These are phyloP conservation scores for Rosa persica DNA, from an alignment of 306 rosid species.

Conservation along the genomic window DNA sequence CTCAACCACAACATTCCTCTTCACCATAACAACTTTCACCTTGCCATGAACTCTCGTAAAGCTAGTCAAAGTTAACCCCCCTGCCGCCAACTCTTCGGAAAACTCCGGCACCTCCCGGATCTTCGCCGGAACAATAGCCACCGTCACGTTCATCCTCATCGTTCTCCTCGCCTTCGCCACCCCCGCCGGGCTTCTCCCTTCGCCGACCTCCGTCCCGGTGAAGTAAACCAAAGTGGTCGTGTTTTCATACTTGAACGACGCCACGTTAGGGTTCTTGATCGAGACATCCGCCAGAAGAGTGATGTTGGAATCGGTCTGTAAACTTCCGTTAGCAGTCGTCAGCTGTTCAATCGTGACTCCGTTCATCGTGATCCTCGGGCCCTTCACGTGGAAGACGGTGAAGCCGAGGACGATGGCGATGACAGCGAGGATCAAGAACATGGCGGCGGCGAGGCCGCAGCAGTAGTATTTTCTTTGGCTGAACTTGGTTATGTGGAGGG, in stretches of 20 bases:
- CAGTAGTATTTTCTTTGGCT: conserved; percentile 25
- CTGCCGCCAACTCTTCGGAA: neutral
- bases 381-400: conserved; percentile 45
- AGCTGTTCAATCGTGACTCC: neutral
- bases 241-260: conserved; percentile 31
- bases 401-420: conserved; percentile 36
- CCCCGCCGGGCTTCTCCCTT: conserved; percentile 34
- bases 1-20: conserved; percentile 29
- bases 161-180: conserved; percentile 39
- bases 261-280: conserved; percentile 48
- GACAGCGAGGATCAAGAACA: conserved; percentile 39
- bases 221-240: conserved; percentile 27
- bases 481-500: neutral
- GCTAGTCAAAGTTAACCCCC: conserved; percentile 30
- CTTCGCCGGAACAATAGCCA: conserved; percentile 17
- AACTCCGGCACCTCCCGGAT: conserved; percentile 4
- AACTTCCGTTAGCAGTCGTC: neutral
- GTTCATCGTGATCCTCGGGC: conserved; percentile 30
- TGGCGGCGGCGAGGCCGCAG: conserved; percentile 44
- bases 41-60: conserved; percentile 32
- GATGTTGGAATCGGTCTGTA: neutral
- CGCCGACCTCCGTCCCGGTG: conserved; percentile 25
- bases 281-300: conserved; percentile 34
- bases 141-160: conserved; percentile 35
- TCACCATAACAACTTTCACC: conserved; percentile 34